A percentile compares a stretch with the other conserved stretches of the same genome.
Evolutionary conservation across 768 basidiomycete genomes (phyloP).

Genomic region (Cyathus striatus): DNA sequence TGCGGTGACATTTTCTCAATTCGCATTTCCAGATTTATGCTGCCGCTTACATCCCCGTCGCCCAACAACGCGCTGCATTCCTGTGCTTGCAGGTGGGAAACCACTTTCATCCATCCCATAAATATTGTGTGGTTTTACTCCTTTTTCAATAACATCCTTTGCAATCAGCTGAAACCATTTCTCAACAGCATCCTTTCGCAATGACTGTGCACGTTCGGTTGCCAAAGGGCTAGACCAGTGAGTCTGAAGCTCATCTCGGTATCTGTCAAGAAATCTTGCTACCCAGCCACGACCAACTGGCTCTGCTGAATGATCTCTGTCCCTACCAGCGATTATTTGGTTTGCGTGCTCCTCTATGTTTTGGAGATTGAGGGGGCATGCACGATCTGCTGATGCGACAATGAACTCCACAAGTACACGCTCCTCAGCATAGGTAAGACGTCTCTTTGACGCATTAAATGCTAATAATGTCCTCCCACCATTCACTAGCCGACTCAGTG

Average conservation of each 20-base stretch:
- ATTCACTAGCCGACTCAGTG: neutral
- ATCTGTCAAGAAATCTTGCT: constrained; percentile 16
- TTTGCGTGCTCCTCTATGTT: neutral
- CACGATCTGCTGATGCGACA: neutral
- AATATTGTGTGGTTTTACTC: constrained; percentile 14
- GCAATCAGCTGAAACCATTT: constrained; percentile 25
- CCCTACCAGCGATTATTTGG: neutral
- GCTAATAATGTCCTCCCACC: constrained; percentile 1
- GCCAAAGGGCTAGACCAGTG: constrained; percentile 27
- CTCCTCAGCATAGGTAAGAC: constrained; percentile 3
- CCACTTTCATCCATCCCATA: constrained; percentile 32
- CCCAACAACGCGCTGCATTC: constrained; percentile 19
- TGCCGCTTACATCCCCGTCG: constrained; percentile 18
- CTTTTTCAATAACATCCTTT: constrained; percentile 15
- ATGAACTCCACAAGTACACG: constrained; percentile 1
- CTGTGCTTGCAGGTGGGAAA: constrained; percentile 10
- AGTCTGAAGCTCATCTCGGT: constrained; percentile 19
- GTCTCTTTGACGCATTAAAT: constrained; percentile 6
- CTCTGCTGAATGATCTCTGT: no score
- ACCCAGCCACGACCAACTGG: constrained; percentile 4
- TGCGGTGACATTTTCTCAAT: constrained; percentile 13
- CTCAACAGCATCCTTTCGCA: constrained; percentile 22
- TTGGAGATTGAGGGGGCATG: neutral
- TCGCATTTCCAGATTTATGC: constrained; percentile 21
- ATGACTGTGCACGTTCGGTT: constrained; percentile 17